Conservation (phyloP, 1,139 yeast species). For the Protomyces inouyei region DNA sequence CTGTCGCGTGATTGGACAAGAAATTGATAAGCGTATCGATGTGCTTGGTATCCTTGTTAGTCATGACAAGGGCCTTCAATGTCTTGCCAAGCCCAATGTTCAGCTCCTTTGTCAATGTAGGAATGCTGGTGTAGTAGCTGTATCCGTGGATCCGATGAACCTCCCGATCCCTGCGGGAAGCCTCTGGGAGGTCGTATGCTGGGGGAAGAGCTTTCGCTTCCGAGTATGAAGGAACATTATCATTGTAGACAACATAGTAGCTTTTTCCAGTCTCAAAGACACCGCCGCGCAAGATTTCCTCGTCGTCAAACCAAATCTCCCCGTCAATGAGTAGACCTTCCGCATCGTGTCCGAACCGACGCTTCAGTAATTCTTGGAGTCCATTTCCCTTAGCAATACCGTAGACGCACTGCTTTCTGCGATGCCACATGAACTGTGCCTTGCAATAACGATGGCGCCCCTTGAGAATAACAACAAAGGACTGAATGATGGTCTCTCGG, state of each 20-base stretch:
- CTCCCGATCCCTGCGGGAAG: background rate
- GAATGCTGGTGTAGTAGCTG: conserved; percentile 10
- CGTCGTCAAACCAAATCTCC: conserved; percentile 3
- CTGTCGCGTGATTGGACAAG: background rate
- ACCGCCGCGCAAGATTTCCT: conserved; percentile 8
- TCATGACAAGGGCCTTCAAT: background rate
- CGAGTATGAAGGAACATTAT: conserved; percentile 4
- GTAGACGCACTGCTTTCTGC: background rate
- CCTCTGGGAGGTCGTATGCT: background rate
- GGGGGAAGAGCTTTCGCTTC: conserved; percentile 2
- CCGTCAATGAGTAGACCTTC: conserved; percentile 11
- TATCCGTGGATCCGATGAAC: background rate
- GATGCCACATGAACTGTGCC: conserved; percentile 12
- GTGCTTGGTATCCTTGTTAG: background rate
- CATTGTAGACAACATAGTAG: conserved; percentile 17
- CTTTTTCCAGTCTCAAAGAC: background rate
- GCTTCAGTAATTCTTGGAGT: conserved; percentile 10
- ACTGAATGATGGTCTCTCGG: conserved; percentile 1
- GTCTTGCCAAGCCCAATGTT: conserved; percentile 1
- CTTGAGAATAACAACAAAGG: background rate
- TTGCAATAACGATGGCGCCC: conserved; percentile 13
- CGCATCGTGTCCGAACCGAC: conserved; percentile 19
- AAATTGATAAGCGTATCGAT: conserved; percentile 8
- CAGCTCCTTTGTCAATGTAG: background rate
- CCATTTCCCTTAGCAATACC: background rate